These are phyloP conservation scores for Cryphonectria parasitica DNA, from an alignment of 2,329 filamentous ascomycete species.

Conservation along the genomic window DNA sequence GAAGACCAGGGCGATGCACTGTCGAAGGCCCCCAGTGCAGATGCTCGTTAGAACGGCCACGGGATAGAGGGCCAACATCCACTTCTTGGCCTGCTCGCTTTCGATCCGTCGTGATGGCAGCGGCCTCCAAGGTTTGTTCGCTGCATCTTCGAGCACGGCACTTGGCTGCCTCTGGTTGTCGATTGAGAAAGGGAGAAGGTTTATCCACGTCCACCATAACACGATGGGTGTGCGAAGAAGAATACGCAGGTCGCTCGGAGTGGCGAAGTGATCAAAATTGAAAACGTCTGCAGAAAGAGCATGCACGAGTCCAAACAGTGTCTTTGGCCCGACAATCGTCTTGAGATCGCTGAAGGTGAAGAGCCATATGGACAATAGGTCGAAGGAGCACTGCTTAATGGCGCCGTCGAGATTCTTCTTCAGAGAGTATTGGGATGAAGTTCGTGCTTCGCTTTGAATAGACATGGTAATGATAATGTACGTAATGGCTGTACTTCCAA, in stretches of 20 bases:
- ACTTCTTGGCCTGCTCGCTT: conserved; percentile 25
- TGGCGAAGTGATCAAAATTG: background rate
- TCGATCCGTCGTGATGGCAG: conserved; percentile 34
- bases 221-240: conserved; percentile 25
- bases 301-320: conserved; percentile 29
- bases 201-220: conserved; percentile 36
- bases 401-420: too few relatives aligned
- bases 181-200: conserved; percentile 37
- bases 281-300: background rate
- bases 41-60: conserved; percentile 15
- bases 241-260: background rate
- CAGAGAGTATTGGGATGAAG: too few relatives aligned
- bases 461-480: too few relatives aligned
- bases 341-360: conserved; percentile 35
- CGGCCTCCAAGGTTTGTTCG: conserved; percentile 41
- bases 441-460: too few relatives aligned
- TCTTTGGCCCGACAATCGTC: conserved; percentile 32
- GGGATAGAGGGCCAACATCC: conserved; percentile 30
- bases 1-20: conserved; percentile 31
- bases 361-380: conserved; percentile 26
- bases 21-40: conserved; percentile 30
- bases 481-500: too few relatives aligned
- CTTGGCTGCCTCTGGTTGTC: conserved; percentile 36
- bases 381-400: too few relatives aligned
- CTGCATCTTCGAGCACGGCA: conserved; percentile 36